These are phyloP conservation scores for Zygotorulaspora sp. DNA, from an alignment of 805 yeast genomes.

Conservation along the genomic window DNA sequence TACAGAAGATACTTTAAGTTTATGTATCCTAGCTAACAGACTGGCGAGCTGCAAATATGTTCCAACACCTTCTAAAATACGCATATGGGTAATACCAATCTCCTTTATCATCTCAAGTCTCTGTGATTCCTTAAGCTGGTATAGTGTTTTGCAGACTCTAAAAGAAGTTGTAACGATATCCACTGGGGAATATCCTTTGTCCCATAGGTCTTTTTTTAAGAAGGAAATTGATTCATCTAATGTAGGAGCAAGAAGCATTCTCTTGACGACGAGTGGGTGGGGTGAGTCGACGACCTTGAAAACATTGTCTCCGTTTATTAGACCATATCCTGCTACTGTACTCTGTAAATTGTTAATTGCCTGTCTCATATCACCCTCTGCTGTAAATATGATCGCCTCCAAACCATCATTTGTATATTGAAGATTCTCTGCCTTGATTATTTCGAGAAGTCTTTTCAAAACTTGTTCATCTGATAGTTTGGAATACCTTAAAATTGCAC, in stretches of 20 bases:
- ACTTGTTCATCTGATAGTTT: slow-evolving; percentile 83
- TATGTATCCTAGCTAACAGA: slow-evolving; percentile 55
- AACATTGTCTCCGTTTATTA: slow-evolving; percentile 88
- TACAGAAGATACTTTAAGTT: slow-evolving; percentile 13
- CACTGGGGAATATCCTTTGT: slow-evolving; percentile 85
- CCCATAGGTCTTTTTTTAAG: slow-evolving; percentile 66
- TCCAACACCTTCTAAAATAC: slow-evolving; percentile 89
- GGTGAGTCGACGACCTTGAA: slow-evolving; percentile 95
- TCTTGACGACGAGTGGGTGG: slow-evolving; percentile 80
- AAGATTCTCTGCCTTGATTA: slow-evolving; percentile 65
- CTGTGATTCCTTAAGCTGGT: slow-evolving; percentile 59
- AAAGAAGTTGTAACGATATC: slow-evolving; percentile 90
- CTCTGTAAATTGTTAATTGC: slow-evolving; percentile 92
- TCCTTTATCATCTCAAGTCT: slow-evolving; percentile 76
- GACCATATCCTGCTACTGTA: slow-evolving; percentile 88
- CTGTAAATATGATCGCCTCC: slow-evolving; percentile 87
- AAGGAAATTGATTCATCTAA: slow-evolving; percentile 64
- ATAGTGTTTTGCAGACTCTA: slow-evolving; percentile 75
- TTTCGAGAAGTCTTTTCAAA: slow-evolving; percentile 64
- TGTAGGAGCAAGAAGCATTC: slow-evolving; percentile 53
- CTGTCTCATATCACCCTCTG: slow-evolving; percentile 99
- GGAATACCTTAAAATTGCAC: slow-evolving; percentile 86
- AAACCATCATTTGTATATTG: slow-evolving; percentile 84
- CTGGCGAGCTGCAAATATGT: slow-evolving; percentile 84
- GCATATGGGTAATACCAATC: slow-evolving; percentile 88